Percentiles rank a stretch among this genome's conserved stretches.
These are phyloP conservation scores for Datisca glomerata DNA, from an alignment of 306 rosid genomes.

Conservation along the genomic window DNA sequence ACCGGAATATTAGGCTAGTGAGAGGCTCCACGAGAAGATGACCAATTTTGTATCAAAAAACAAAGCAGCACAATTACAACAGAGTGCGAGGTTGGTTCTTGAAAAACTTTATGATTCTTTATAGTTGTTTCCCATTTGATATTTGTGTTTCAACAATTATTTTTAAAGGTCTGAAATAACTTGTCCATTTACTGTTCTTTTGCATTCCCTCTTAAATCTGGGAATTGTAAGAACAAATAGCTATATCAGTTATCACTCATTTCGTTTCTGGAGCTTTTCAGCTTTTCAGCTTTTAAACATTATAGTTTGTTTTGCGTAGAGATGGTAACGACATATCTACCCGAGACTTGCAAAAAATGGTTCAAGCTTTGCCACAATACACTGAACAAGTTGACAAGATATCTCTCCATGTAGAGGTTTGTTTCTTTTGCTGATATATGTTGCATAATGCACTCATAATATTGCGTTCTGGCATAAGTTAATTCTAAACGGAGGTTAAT, in stretches of 20 bases:
- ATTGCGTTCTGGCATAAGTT: no score
- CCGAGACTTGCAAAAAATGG: conserved; percentile 91
- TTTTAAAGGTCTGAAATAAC: no score
- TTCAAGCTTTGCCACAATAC: conserved; percentile 94
- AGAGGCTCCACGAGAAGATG: conserved; percentile 70
- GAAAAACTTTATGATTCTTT: conserved; percentile 15
- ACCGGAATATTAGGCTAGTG: conserved; percentile 71
- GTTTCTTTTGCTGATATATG: conserved; percentile 7
- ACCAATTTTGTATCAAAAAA: conserved; percentile 63
- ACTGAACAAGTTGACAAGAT: conserved; percentile 89
- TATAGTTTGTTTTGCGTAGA: conserved; percentile 35
- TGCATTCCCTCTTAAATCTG: no score
- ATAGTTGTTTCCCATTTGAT: conserved; percentile 13
- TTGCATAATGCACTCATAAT: no score
- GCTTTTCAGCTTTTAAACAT: conserved; percentile 6
- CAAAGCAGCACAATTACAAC: conserved; percentile 92
- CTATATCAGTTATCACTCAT: neutral
- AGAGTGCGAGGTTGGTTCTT: conserved; percentile 56
- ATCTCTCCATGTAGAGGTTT: conserved; percentile 91
- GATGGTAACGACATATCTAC: conserved; percentile 80
- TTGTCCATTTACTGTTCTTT: no score
- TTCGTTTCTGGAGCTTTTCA: neutral
- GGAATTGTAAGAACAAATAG: no score
- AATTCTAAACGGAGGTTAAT: neutral
- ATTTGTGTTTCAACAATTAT: no score